Evolutionary conservation across 2,329 filamentous ascomycete species (phyloP).

Genomic region (Curvularia verruculosa): DNA sequence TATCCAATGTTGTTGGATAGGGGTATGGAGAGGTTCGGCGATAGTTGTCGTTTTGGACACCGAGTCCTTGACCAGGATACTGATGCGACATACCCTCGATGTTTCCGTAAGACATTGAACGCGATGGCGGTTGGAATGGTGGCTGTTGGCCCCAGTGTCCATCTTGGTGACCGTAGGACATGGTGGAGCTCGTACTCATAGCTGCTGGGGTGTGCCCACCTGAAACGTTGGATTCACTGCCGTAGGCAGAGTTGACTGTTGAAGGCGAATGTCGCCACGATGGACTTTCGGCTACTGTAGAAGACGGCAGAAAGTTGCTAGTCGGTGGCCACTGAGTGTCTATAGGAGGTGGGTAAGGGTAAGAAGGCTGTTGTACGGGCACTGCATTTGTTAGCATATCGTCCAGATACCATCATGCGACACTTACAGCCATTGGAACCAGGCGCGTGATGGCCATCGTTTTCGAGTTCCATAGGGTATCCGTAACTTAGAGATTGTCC

Average conservation of each 20-base stretch:
- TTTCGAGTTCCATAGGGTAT: slow-evolving; percentile 34
- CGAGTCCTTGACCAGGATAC: slow-evolving; percentile 39
- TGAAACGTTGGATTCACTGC: slow-evolving; percentile 46
- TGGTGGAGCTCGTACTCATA: slow-evolving; percentile 45
- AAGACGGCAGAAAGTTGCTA: slow-evolving; percentile 42
- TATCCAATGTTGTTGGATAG: slow-evolving; percentile 44
- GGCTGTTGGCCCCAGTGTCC: slow-evolving; percentile 38
- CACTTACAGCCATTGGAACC: slow-evolving; percentile 38
- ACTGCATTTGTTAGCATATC: slow-evolving; percentile 33
- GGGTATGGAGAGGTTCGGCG: slow-evolving; percentile 44
- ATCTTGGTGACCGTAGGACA: slow-evolving; percentile 44
- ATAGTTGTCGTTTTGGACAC: slow-evolving; percentile 41
- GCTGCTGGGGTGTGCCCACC: slow-evolving; percentile 44
- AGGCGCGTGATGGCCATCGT: slow-evolving; percentile 34
- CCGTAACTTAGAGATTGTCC: slow-evolving; percentile 31
- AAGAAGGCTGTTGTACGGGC: slow-evolving; percentile 40
- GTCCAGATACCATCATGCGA: background rate
- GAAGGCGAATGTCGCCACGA: slow-evolving; percentile 47
- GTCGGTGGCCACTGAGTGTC: slow-evolving; percentile 47
- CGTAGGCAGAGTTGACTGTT: slow-evolving; percentile 43
- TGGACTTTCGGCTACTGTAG: slow-evolving; percentile 43
- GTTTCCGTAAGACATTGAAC: slow-evolving; percentile 50
- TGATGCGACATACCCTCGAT: slow-evolving; percentile 47
- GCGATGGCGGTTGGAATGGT: slow-evolving; percentile 39
- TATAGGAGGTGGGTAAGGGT: slow-evolving; percentile 44